phyloP scores from a whole-genome alignment of 2,329 filamentous ascomycete species.

The Onygenales sp. region DNA sequence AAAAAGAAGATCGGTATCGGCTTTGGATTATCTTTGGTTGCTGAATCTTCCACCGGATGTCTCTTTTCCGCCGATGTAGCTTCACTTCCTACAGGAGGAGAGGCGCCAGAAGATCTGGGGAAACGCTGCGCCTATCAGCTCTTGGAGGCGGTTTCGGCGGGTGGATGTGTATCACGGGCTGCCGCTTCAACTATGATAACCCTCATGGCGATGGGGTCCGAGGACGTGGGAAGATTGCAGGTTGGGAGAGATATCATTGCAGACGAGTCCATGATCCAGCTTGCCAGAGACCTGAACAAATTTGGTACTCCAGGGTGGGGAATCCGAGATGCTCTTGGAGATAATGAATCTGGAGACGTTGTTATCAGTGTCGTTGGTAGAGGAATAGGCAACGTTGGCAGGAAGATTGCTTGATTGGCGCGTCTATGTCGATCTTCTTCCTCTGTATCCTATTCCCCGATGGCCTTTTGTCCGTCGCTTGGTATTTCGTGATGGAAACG shows the following conservation, averaged over 20 bases:
- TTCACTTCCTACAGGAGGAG: slow-evolving; percentile 65
- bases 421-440: not conserved
- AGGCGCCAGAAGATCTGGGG: slow-evolving; percentile 83
- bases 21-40: slow-evolving; percentile 83
- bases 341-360: slow-evolving; percentile 57
- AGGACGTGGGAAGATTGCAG: slow-evolving; percentile 82
- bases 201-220: slow-evolving; percentile 95
- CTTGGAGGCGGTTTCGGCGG: slow-evolving; percentile 69
- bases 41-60: slow-evolving; percentile 80
- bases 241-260: slow-evolving; percentile 74
- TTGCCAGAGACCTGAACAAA: slow-evolving; percentile 76
- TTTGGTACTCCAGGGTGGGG: slow-evolving; percentile 92
- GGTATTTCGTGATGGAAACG: too few relatives aligned
- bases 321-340: slow-evolving; percentile 62
- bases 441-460: not conserved
- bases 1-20: slow-evolving; percentile 67
- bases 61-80: slow-evolving; percentile 80
- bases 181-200: slow-evolving; percentile 68
- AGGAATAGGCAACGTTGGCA: slow-evolving; percentile 88
- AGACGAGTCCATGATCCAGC: slow-evolving; percentile 65
- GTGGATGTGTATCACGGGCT: slow-evolving; percentile 67
- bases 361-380: slow-evolving; percentile 85
- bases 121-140: slow-evolving; percentile 81
- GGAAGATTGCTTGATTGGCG: slow-evolving; percentile 61
- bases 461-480: too few relatives aligned